phyloP scores from a whole-genome alignment of 2,329 filamentous ascomycete genomes.

The Bipolaris sorokiniana region DNA sequence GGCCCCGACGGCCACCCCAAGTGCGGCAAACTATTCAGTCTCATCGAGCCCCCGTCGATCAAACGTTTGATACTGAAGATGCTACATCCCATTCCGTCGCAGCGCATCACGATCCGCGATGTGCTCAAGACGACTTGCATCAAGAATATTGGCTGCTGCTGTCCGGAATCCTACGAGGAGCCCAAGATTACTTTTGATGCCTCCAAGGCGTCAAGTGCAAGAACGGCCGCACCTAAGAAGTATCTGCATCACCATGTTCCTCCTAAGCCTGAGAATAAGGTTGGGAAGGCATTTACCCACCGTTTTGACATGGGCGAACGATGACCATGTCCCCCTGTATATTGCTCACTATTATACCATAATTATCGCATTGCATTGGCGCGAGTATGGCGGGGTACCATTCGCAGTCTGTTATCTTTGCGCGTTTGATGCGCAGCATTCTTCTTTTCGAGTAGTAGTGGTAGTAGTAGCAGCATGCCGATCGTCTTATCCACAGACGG shows the following conservation, averaged over 20 bases:
- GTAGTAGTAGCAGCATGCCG: constrained; percentile 1
- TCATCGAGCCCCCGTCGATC: constrained; percentile 69
- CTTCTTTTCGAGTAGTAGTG: constrained; percentile 1
- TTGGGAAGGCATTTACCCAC: constrained; percentile 44
- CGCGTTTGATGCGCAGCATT: background rate
- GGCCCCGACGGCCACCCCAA: constrained; percentile 66
- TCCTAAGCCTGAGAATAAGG: constrained; percentile 47
- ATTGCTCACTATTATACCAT: constrained; percentile 5
- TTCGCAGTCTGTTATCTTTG: background rate
- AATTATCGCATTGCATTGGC: constrained; percentile 4
- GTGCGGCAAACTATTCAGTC: constrained; percentile 68
- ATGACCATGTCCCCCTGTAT: constrained; percentile 15
- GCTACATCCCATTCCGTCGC: constrained; percentile 77
- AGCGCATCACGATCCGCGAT: constrained; percentile 72
- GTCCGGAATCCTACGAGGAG: constrained; percentile 72
- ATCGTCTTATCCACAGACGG: background rate
- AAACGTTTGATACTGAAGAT: constrained; percentile 77
- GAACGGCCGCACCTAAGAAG: constrained; percentile 49
- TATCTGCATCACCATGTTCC: constrained; percentile 53
- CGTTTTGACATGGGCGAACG: constrained; percentile 51
- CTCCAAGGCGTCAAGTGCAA: constrained; percentile 49
- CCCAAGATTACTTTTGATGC: constrained; percentile 66
- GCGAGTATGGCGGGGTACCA: constrained; percentile 5
- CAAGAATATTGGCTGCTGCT: constrained; percentile 78
- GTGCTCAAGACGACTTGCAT: constrained; percentile 75